These are phyloP conservation scores for Mycena belliarum DNA, from an alignment of 768 basidiomycete genomes.

Conservation along the genomic window DNA sequence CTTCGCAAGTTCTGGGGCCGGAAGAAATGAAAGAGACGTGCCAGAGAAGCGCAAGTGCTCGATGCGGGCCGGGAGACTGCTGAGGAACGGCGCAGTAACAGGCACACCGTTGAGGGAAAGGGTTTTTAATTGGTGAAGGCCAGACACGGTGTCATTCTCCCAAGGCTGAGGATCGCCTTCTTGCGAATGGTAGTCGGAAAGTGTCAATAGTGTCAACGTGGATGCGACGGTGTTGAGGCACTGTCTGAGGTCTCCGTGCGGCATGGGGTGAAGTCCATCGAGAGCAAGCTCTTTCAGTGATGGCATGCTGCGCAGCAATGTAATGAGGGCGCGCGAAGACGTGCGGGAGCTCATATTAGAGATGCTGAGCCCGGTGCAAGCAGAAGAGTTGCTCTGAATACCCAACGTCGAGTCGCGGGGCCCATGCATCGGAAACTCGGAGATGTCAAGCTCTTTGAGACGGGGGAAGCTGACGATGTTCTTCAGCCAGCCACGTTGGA, in stretches of 20 bases:
- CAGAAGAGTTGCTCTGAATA: slow-evolving; percentile 1
- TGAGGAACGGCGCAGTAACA: slow-evolving; percentile 7
- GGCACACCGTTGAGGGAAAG: slow-evolving; percentile 14
- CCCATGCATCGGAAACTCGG: neutral
- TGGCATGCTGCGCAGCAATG: slow-evolving; percentile 15
- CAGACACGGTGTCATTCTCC: slow-evolving; percentile 13
- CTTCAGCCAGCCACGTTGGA: slow-evolving; percentile 11
- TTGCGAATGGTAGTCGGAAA: slow-evolving; percentile 10
- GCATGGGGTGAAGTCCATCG: slow-evolving; percentile 3
- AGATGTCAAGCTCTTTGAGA: slow-evolving; percentile 17
- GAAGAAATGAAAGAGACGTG: neutral
- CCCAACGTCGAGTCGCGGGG: neutral
- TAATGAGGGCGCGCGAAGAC: neutral
- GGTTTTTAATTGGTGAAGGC: slow-evolving; percentile 4
- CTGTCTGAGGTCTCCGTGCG: slow-evolving; percentile 2
- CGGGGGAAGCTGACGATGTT: slow-evolving; percentile 16
- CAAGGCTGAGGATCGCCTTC: slow-evolving; percentile 1
- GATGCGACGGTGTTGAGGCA: slow-evolving; percentile 7
- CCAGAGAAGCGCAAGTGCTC: slow-evolving; percentile 14
- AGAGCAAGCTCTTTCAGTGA: slow-evolving; percentile 15
- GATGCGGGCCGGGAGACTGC: slow-evolving; percentile 6
- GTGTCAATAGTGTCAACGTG: slow-evolving; percentile 11
- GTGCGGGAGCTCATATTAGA: neutral
- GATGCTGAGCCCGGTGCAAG: slow-evolving; percentile 14
- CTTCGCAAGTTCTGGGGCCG: neutral